These are phyloP conservation scores for Phylloporus sp. DNA, from an alignment of 1,284 basidiomycete species.

Conservation along the genomic window DNA sequence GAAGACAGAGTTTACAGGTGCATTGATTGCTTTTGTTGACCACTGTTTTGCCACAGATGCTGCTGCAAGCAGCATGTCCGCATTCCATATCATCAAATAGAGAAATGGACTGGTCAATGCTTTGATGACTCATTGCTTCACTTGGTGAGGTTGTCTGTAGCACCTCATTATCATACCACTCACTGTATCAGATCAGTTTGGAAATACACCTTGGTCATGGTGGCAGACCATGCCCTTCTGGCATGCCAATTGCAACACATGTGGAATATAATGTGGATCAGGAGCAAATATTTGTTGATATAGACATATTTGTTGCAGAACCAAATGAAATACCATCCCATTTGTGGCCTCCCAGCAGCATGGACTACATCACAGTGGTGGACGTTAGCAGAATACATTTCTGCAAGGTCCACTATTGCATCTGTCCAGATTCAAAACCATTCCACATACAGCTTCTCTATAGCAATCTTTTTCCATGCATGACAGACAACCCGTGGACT, in stretches of 20 bases:
- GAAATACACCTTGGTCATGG: not conserved
- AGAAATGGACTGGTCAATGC: not conserved
- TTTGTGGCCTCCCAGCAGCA: not conserved
- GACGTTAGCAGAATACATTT: not conserved
- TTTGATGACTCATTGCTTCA: not conserved
- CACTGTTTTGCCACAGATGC: not conserved
- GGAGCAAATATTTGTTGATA: no score
- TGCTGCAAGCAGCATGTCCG: not conserved
- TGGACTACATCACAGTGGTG: not conserved
- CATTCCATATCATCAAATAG: not conserved
- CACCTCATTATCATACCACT: no score
- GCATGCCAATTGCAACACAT: no score
- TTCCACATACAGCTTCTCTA: not conserved
- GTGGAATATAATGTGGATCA: no score
- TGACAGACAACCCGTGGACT: not conserved
- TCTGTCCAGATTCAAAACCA: not conserved
- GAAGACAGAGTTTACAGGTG: not conserved
- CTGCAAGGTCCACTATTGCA: not conserved
- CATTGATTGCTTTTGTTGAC: not conserved
- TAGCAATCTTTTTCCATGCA: not conserved
- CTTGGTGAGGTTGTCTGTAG: not conserved
- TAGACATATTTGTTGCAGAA: no score
- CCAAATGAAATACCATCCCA: not conserved
- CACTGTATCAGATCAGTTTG: not conserved
- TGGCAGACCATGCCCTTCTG: not conserved